Evolutionary conservation across 2,329 filamentous ascomycete species (phyloP).

Genomic region (Dactylellina drechsleri): DNA sequence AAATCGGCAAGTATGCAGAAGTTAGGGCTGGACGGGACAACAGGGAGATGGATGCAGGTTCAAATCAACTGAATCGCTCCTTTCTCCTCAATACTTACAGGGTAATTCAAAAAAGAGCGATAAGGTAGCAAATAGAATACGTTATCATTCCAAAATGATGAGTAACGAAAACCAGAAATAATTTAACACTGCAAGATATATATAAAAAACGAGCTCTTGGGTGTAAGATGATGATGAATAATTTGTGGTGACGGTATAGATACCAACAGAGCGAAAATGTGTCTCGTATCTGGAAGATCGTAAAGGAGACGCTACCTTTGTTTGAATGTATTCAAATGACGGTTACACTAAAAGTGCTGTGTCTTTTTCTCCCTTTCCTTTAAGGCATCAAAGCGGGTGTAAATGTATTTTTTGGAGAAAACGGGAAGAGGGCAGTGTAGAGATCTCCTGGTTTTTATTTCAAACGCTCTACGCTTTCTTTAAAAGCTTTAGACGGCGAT

Average conservation of each 20-base stretch:
- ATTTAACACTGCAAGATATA: not conserved
- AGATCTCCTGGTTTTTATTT: slow-evolving; percentile 1
- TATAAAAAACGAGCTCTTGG: no score
- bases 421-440: no score
- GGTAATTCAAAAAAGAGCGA: not conserved
- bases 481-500: not conserved
- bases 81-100: slow-evolving; percentile 8
- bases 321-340: no score
- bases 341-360: no score
- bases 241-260: no score
- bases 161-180: slow-evolving; percentile 22
- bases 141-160: slow-evolving; percentile 20
- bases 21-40: slow-evolving; percentile 44
- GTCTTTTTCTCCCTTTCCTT: no score
- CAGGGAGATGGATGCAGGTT: slow-evolving; percentile 30
- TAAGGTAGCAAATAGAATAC: not conserved
- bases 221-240: no score
- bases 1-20: no score
- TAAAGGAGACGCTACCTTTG: no score
- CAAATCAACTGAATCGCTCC: slow-evolving; percentile 2
- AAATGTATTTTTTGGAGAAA: no score
- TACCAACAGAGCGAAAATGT: not conserved
- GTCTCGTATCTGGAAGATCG: no score
- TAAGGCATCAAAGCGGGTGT: no score
- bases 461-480: not conserved